Evolutionary conservation across 768 basidiomycete genomes (phyloP), one percentile per base, ranked within the genome.

Genomic region (Auriculariales sp.): DNA sequence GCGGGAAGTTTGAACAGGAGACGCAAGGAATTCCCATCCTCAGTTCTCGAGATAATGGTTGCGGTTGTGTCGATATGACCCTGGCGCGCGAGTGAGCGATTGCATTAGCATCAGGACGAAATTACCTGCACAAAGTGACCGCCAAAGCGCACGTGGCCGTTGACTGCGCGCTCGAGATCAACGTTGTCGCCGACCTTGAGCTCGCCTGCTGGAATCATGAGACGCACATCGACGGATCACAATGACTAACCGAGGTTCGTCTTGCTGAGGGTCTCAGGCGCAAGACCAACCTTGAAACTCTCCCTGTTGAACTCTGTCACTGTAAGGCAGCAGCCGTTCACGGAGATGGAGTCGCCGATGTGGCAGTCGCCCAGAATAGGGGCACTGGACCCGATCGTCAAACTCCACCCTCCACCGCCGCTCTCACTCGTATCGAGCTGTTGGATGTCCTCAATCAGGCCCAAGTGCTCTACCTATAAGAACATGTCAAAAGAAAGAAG

Each of bases 91-190:
- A 22, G 28, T n/a, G 31, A 34, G 33, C 3, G 7, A 51, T 15
- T 17, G 9, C 39, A 24, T 9, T 30, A 31, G 48, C 14, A 25
- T 1, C 10, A 5, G 28, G 4, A 24, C n/a, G n/a, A n/a, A 39
- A 15, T 49, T 58, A 88, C 92, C 78, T 98, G 94, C 19, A 99
- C 95, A 61, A 93, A 92, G 62, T 99, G 95, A 10, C 95, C 95
- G 25, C 95, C 95, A 58, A 98, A 95, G 50, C 94, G 72, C 15
- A 77, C 80, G 67, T 92, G 86, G 3, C 83, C 81, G 19, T 79
- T 81, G 89, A 98, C 91, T 2, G 95, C 95, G 46, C 95, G 77
- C 68, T 99, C 95, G 32, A 93, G 71, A 63, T 98, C 97, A 42
- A 97, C 75, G 57, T 79, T 73, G 55, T 89, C 81, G 17, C 87